Evolutionary conservation across 73 alveolate species (phyloP).

Genomic region (Paramecium tetraurelia): DNA sequence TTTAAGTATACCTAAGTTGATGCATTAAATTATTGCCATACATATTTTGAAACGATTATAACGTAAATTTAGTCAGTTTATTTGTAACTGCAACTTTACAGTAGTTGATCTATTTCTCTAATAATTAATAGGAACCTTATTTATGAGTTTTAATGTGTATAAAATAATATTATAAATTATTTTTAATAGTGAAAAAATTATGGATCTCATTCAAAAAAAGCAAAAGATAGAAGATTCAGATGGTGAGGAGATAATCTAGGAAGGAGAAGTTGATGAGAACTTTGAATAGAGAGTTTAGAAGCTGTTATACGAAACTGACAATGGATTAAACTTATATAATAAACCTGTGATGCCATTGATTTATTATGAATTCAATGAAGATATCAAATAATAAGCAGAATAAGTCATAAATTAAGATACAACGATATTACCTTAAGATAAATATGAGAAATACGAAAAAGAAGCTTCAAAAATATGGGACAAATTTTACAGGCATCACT

Average conservation of each 20-base stretch:
- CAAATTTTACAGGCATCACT: conserved; percentile 47
- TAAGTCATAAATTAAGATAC: conserved; percentile 29
- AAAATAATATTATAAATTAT: neutral
- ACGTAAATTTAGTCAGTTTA: too few species aligned
- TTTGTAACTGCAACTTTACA: too few species aligned
- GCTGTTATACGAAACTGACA: neutral
- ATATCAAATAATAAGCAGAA: conserved; percentile 42
- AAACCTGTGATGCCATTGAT: conserved; percentile 32
- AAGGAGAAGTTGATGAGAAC: conserved; percentile 9
- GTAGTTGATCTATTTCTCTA: too few species aligned
- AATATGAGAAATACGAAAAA: conserved; percentile 36
- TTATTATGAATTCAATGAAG: conserved; percentile 44
- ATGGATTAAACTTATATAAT: conserved; percentile 13
- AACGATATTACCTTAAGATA: neutral
- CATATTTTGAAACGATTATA: too few species aligned
- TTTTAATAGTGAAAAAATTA: neutral
- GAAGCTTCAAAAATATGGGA: conserved; percentile 56
- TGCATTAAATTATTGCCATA: too few species aligned
- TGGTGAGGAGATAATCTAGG: neutral
- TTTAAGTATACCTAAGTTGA: too few species aligned
- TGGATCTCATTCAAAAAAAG: neutral
- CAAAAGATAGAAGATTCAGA: neutral
- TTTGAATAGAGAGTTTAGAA: conserved; percentile 12
- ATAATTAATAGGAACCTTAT: neutral
- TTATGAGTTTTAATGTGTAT: neutral